Conservation (phyloP, 148 eudicot species). For the Vaccinium macrocarpon region DNA sequence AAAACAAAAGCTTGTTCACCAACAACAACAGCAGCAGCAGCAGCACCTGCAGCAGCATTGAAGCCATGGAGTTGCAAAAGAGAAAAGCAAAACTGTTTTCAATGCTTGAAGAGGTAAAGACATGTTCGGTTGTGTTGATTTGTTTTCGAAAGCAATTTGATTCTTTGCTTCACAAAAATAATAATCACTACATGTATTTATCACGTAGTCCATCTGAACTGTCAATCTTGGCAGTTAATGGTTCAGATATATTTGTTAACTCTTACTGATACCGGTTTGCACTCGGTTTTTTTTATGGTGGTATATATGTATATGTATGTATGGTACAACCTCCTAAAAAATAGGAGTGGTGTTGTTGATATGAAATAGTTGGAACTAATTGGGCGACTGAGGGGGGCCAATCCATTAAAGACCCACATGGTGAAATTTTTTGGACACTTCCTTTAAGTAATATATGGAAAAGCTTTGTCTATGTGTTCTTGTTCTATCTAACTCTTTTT, state of each 20-base stretch:
- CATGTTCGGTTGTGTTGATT: neutral
- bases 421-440: slow-evolving; percentile 31
- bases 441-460: slow-evolving; percentile 34
- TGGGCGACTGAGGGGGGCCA: slow-evolving; percentile 35
- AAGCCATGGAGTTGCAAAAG: slow-evolving; percentile 71
- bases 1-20: slow-evolving; percentile 42
- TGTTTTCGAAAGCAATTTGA: neutral
- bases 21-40: slow-evolving; percentile 3
- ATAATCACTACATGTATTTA: neutral
- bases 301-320: neutral
- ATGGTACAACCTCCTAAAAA: neutral
- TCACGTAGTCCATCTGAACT: neutral
- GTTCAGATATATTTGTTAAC: too few species aligned
- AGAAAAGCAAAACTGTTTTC: slow-evolving; percentile 69
- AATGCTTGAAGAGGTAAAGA: slow-evolving; percentile 86
- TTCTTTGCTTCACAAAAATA: neutral
- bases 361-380: slow-evolving; percentile 36
- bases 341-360: neutral
- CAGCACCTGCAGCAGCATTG: slow-evolving; percentile 28
- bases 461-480: slow-evolving; percentile 9
- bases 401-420: slow-evolving; percentile 70
- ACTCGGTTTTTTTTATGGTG: too few species aligned
- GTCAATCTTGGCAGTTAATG: too few species aligned
- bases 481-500: neutral
- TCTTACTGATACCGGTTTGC: too few species aligned